Evolutionary conservation across 768 basidiomycete species (phyloP).

Genomic region (Leucosporidium scottii): DNA sequence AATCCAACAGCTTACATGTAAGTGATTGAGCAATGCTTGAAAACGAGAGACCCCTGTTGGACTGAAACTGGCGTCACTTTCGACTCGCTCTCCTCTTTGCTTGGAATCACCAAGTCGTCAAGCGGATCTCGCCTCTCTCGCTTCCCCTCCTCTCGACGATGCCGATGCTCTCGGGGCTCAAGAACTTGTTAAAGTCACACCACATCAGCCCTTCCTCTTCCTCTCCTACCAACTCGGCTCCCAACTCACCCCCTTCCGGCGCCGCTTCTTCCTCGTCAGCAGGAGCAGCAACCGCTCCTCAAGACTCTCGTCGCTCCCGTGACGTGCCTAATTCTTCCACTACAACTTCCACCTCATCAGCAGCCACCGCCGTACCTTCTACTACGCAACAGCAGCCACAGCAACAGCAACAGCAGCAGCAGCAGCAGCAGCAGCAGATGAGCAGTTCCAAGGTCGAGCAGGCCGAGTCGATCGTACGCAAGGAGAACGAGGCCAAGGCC

Average conservation of each 20-base stretch:
- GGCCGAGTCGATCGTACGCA: conserved; percentile 25
- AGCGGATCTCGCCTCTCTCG: too few relatives aligned
- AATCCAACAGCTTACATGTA: too few relatives aligned
- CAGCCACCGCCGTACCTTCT: neutral
- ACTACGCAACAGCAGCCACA: neutral
- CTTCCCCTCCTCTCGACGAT: neutral
- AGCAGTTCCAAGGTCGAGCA: conserved; percentile 9
- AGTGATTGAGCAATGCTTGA: too few relatives aligned
- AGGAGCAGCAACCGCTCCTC: neutral
- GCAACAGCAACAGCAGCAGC: neutral
- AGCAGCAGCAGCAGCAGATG: neutral
- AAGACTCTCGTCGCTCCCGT: neutral
- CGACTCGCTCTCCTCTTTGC: too few relatives aligned
- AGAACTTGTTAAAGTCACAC: neutral
- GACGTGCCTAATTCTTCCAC: neutral
- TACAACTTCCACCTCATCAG: neutral
- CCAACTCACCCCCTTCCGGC: neutral
- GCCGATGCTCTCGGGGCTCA: neutral
- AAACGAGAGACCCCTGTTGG: too few relatives aligned
- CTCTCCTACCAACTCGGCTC: neutral
- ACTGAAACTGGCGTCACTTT: too few relatives aligned
- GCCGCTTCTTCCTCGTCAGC: neutral
- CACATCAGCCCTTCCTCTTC: neutral
- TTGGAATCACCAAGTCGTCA: too few relatives aligned
- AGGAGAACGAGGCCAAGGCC: conserved; percentile 19